A percentile compares a stretch with the other conserved stretches of the same genome.
Conservation (phyloP, 2,329 filamentous ascomycete species). For the Botrytis deweyae region DNA sequence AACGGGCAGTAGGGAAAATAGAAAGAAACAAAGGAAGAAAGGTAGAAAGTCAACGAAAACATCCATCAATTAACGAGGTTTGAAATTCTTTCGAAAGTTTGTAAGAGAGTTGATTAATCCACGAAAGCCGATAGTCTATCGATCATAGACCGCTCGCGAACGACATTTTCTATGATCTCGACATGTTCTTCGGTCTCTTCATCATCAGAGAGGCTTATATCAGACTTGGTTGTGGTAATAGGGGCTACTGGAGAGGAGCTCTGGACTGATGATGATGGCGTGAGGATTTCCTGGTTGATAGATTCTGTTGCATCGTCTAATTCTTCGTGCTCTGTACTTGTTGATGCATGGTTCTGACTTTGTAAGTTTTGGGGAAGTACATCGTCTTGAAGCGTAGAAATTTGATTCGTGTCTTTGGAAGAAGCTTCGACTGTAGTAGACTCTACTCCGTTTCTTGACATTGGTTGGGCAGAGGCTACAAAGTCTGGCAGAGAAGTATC, state of each 20-base stretch:
- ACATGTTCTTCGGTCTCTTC: slow-evolving; percentile 8
- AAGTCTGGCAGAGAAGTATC: neutral
- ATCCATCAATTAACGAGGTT: neutral
- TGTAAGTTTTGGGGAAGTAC: neutral
- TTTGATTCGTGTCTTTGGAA: neutral
- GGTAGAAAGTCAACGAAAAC: neutral
- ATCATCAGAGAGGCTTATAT: neutral
- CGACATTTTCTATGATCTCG: neutral
- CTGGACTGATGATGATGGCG: neutral
- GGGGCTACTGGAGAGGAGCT: neutral
- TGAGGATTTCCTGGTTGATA: neutral
- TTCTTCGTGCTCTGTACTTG: neutral
- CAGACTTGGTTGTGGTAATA: neutral
- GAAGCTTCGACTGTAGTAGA: neutral
- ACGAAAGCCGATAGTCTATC: slow-evolving; percentile 10
- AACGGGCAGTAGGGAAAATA: neutral
- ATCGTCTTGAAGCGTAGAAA: neutral
- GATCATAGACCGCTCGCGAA: neutral
- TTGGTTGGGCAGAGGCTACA: neutral
- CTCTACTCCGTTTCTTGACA: neutral
- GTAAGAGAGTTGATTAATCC: neutral
- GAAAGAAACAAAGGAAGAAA: neutral
- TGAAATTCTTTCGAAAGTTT: neutral
- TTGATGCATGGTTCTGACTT: neutral
- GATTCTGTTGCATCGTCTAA: neutral